Conservation (phyloP, 225 moss, liverwort and hornwort species). For the Antitrichia curtipendula region DNA sequence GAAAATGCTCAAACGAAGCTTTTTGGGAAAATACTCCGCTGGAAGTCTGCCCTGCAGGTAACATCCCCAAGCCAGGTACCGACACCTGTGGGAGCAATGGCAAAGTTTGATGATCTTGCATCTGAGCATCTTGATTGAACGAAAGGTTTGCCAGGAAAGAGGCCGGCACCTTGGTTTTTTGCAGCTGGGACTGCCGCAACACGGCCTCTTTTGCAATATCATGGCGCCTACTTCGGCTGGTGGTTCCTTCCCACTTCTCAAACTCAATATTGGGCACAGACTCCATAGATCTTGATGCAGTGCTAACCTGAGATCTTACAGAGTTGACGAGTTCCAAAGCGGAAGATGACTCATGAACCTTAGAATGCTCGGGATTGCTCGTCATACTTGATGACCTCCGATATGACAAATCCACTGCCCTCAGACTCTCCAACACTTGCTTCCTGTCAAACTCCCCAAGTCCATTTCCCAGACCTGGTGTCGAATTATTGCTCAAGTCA, state of each 20-base stretch:
- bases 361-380: conserved; percentile 9
- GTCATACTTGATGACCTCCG: conserved; percentile 20
- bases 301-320: conserved; percentile 17
- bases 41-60: conserved; percentile 17
- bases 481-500: not conserved
- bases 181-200: conserved; percentile 14
- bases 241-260: conserved; percentile 24
- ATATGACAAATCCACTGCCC: conserved; percentile 31
- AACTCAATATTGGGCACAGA: conserved; percentile 3
- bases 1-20: conserved; percentile 3
- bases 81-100: conserved; percentile 26
- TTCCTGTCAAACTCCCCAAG: conserved; percentile 40
- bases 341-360: conserved; percentile 17
- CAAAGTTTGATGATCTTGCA: conserved; percentile 22
- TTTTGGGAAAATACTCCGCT: conserved; percentile 19
- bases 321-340: conserved; percentile 32
- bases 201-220: conserved; percentile 6
- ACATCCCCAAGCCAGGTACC: conserved; percentile 2
- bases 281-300: conserved; percentile 11
- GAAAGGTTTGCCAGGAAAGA: conserved; percentile 33
- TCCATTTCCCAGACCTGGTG: conserved; percentile 5
- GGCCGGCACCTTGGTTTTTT: conserved; percentile 29
- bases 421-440: conserved; percentile 41
- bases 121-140: conserved; percentile 14
- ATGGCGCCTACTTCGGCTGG: not conserved